These are phyloP conservation scores for Lolium perenne DNA, from an alignment of 176 grass and related monocot genomes.

Conservation along the genomic window DNA sequence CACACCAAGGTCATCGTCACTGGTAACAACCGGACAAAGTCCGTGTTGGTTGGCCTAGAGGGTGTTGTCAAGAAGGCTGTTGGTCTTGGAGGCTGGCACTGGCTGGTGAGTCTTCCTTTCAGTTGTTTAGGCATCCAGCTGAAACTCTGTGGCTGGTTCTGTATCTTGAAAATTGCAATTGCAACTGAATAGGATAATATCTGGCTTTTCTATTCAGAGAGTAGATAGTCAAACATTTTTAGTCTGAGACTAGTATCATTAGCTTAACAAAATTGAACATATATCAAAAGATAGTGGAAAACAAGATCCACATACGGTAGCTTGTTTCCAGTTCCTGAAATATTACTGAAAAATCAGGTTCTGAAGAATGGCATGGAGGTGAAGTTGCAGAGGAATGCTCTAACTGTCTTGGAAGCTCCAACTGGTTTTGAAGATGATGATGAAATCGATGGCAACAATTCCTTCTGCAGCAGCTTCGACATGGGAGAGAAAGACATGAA, in stretches of 20 bases:
- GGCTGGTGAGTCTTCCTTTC: slow-evolving; percentile 58
- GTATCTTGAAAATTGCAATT: slow-evolving; percentile 2
- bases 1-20: slow-evolving; percentile 87
- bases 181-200: background rate
- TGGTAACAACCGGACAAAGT: slow-evolving; percentile 90
- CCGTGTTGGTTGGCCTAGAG: slow-evolving; percentile 79
- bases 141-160: slow-evolving; percentile 29
- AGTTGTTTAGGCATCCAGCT: slow-evolving; percentile 12
- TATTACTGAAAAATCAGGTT: slow-evolving; percentile 50
- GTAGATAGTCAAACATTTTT: background rate
- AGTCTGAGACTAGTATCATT: background rate
- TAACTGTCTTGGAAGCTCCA: slow-evolving; percentile 84
- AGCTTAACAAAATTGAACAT: background rate
- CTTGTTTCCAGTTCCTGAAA: background rate
- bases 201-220: background rate
- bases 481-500: slow-evolving; percentile 69
- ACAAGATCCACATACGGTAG: background rate
- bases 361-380: slow-evolving; percentile 91
- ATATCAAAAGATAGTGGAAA: slow-evolving; percentile 13
- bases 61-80: slow-evolving; percentile 92
- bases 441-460: slow-evolving; percentile 61
- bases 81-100: slow-evolving; percentile 91
- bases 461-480: slow-evolving; percentile 74
- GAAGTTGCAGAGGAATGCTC: slow-evolving; percentile 85
- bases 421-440: slow-evolving; percentile 59